Base-by-base conservation (phyloP, 2,329 filamentous ascomycete genomes). In the Ascochyta koolunga region DNA sequence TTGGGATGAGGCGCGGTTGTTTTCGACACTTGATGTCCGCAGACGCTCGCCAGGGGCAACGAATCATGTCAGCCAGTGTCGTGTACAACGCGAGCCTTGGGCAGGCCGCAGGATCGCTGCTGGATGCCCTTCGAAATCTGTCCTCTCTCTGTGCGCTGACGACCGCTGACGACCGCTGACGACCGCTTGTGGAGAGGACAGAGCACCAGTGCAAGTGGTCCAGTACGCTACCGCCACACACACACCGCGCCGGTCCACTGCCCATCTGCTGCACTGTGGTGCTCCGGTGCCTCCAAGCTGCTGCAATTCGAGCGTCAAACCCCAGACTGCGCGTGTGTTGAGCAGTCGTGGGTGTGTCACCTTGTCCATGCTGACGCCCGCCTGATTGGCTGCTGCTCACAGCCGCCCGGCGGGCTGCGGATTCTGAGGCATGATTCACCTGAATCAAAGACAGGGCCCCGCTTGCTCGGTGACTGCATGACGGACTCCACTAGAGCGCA, bases 241-340 rank as follows among this genome's bases (percentile, higher is more conserved):
- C 22, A n/a, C 43, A 49, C 27, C 39, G 50, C 58, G 45, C 51
- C 40, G 40, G 51, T 54, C 45, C 31, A 54, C 51, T 44, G 46
- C 27, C 51, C 35, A 21, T 40, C 46, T 51, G 39, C 46, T 50
- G 56, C 52, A 50, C 49, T 44, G 56, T 42, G 55, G 39, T 50
- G 42, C 53, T 56, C 39, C 58, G 56, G 63, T 58, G 58, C 56
- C 54, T 67, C 61, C 56, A 68, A 59, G 60, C 61, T 68, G 67
- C 63, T 67, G 63, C 65, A 66, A 50, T 61, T 60, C 58, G 62
- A 60, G 65, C 66, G 55, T 68, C 66, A 64, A 65, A 63, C 60
- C 58, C 61, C 55, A 54, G 59, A 41, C 49, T 50, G 52, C 46
- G 52, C 42, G 56, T 59, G 56, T 59, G 60, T 58, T 59, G 58